Base-by-base conservation (phyloP, 495 filamentous ascomycete species). In the Talaromyces proteolyticus region DNA sequence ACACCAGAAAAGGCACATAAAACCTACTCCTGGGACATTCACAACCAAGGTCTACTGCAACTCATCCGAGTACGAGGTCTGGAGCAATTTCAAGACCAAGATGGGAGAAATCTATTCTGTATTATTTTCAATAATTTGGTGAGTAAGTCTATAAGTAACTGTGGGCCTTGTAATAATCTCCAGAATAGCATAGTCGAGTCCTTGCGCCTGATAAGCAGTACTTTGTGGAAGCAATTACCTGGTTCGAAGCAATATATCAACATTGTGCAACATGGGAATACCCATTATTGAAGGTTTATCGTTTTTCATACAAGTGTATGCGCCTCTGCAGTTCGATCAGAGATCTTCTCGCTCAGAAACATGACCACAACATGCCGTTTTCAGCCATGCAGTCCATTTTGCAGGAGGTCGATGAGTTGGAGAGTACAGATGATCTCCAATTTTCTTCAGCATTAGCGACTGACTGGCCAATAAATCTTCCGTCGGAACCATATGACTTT, bases 241-340 rank as follows among this genome's bases (percentile, higher is more conserved):
- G 51, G 51, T 42, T 53, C 37, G 3, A 48, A 12, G 8, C 26
- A 29, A 37, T 53, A 44, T 29, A 40, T 37, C 51, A 47, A 20
- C 21, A 53, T 48, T 25, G 20, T 16, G 42, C 41, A 3, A 42
- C 44, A 26, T 53, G 44, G 36, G 44, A 48, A 16, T 41, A 23
- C 42, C 29, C 22, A 37, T 17, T 53, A 20, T 8, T 53, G 46
- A 44, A 47, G 42, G 51, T 44, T 37, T 53, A 45, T 42, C 16
- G 6, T 19, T 53, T 53, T 42, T 44, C 51, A 44, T 53, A 53
- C 51, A 34, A 53, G 12, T 53, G 51, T 37, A 53, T 34, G 19
- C 51, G 36, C 36, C 44, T 53, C 22, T 41, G 8, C 14, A 36
- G 44, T 26, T 38, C 16, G 37, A 53, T 53, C 37, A 23, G 21